phyloP scores from a whole-genome alignment of 805 yeast species.

The Cyberlindnera japonica region DNA sequence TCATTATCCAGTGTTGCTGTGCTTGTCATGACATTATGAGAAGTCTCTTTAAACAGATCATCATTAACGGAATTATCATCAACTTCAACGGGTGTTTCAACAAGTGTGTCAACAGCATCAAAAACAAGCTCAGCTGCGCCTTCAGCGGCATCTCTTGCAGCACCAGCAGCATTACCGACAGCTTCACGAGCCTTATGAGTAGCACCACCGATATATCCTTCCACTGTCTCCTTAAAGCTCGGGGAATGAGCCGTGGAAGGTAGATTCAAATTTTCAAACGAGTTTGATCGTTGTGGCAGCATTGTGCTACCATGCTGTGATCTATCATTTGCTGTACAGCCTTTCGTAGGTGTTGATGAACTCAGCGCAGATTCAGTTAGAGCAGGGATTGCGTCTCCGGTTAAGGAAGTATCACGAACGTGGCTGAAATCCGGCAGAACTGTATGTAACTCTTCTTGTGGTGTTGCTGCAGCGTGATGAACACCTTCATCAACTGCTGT shows the following conservation, averaged over 20 bases:
- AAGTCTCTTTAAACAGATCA: not conserved
- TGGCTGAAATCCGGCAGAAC: too few relatives aligned
- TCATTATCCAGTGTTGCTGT: not conserved
- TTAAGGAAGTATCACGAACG: too few relatives aligned
- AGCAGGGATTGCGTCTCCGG: too few relatives aligned
- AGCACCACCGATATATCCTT: not conserved
- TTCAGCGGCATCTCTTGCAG: not conserved
- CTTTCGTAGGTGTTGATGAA: constrained; percentile 7
- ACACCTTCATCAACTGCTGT: constrained; percentile 10
- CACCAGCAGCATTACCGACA: not conserved
- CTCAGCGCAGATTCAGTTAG: not conserved
- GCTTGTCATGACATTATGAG: not conserved
- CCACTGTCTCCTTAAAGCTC: not conserved
- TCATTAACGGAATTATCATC: not conserved
- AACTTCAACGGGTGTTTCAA: constrained; percentile 2
- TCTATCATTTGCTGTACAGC: too few relatives aligned
- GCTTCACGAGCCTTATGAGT: not conserved
- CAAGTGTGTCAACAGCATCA: constrained; percentile 2
- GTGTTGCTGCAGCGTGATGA: not conserved
- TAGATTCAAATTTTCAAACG: not conserved
- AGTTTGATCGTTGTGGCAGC: not conserved
- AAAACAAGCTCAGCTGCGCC: not conserved
- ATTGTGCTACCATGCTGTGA: too few relatives aligned
- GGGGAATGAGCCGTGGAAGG: not conserved
- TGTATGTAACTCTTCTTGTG: not conserved